Base-by-base conservation (phyloP, 495 filamentous ascomycete genomes). In the Eremomyces bilateralis region DNA sequence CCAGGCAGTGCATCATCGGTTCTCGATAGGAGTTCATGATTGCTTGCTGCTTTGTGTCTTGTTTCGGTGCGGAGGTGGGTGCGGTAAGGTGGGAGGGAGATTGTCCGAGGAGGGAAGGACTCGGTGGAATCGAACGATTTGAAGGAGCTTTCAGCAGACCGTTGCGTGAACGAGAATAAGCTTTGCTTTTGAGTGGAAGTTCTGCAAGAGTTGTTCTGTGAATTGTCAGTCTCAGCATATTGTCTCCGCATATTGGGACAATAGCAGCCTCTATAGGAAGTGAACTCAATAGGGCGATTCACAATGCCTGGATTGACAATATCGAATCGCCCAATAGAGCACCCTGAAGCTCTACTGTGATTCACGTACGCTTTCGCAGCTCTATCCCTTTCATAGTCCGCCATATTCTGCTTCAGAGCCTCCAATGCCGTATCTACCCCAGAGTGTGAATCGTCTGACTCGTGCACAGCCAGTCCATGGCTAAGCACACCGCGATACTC, bases 391-490 rank as follows among this genome's bases (percentile, higher is more conserved):
- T 47, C 37, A 3, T 51, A 44, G 1, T 45, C 42, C 5, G 53
- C 52, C 42, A 57, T 40, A 27, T 33, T 54, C 31, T 33, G 52
- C 32, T 48, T 49, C 30, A 54, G 42, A 25, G 42, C 41, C 32
- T 53, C 52, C 38, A 55, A 33, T 17, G 53, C 54, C 8, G 40
- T 40, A 22, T 57, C 54, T 24, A 42, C 42, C 10, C 50, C 52
- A 4, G 45, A 38, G 18, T 42, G 46, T 1, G 38, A 42, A 29
- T 41, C 12, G 13, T 44, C 37, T 4, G 32, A 38, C 41, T 42
- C 21, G 41, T 42, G 39, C 34, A 48, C 40, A 1, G 34, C 29
- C 21, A 38, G 45, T 30, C 38, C 44, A 31, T 50, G 46, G 36
- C 39, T 49, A 39, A 50, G 41, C 16, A 49, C 27, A 21, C 43